A percentile compares a stretch with the other conserved stretches of the same genome.
These are phyloP conservation scores for Filosporella fistucella DNA, from an alignment of 495 filamentous ascomycete genomes.

Conservation along the genomic window DNA sequence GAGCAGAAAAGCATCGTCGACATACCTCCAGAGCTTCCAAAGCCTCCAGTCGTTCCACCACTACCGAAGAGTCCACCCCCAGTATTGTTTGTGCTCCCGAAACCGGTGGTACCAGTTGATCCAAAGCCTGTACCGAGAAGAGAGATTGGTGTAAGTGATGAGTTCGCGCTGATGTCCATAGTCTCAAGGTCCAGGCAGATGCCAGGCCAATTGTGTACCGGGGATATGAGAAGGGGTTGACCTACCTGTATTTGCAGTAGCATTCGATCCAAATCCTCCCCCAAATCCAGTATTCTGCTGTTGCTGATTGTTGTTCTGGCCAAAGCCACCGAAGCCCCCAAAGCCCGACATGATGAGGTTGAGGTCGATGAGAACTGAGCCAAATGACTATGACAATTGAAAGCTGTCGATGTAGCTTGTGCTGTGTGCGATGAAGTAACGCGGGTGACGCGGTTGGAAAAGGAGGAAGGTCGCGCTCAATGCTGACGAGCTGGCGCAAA, in stretches of 20 bases:
- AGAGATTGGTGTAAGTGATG: slow-evolving; percentile 29
- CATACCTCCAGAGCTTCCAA: slow-evolving; percentile 28
- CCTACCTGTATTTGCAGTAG: slow-evolving; percentile 43
- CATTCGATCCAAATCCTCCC: slow-evolving; percentile 35
- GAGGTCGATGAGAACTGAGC: neutral
- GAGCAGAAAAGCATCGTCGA: slow-evolving; percentile 19
- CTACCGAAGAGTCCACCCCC: slow-evolving; percentile 41
- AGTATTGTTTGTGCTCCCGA: slow-evolving; percentile 37
- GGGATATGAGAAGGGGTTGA: slow-evolving; percentile 27
- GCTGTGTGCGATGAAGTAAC: slow-evolving; percentile 5
- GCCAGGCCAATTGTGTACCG: slow-evolving; percentile 9
- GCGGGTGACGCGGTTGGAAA: slow-evolving; percentile 21
- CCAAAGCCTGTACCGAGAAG: slow-evolving; percentile 44
- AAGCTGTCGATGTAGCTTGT: slow-evolving; percentile 1
- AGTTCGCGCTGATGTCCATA: slow-evolving; percentile 16
- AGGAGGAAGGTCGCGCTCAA: slow-evolving; percentile 19
- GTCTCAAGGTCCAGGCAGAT: slow-evolving; percentile 14
- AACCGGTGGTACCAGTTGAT: slow-evolving; percentile 34
- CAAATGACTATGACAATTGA: neutral
- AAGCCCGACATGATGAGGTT: slow-evolving; percentile 37
- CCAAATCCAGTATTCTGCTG: slow-evolving; percentile 46
- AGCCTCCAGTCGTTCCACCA: slow-evolving; percentile 12
- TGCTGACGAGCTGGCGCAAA: slow-evolving; percentile 10
- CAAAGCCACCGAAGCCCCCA: slow-evolving; percentile 49
- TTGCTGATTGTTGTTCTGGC: slow-evolving; percentile 46